Evolutionary conservation across 768 basidiomycete genomes (phyloP), one percentile per base, ranked within the genome.

Genomic region (Cubamyces sp.): DNA sequence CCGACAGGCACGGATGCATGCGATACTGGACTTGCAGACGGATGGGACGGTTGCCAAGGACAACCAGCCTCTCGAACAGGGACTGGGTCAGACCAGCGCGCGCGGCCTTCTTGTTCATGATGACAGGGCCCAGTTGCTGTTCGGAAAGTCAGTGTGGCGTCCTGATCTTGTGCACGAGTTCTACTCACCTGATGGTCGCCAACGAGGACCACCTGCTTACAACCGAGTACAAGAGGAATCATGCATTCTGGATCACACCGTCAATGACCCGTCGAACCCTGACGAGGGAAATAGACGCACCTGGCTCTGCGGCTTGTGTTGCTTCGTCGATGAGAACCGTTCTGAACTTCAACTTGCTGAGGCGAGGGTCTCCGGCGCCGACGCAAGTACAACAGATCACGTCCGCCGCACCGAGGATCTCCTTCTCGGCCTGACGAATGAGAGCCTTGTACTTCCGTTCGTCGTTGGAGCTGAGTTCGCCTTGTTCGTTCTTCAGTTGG

Each of bases 81-180:
- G 97, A 99, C 71, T 98, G 97, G 0, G 96, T 98, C 41, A 99
- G 84, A 19, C 97, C 97, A 5, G 97, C 97, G n/a, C 95, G 92
- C 2, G 97, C 96, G 0, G 97, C 97, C 73, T 99, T 98, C 85
- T 99, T 99, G 85, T 98, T 99, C 97, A 99, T 98, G 74, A 99
- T 98, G 70, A 98, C 97, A 7, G 97, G 97, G 0, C 97, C 97
- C 52, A 98, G 88, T 82, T 98, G 97, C 80, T 91, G 51, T 73
- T 37, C 54, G 34, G 58, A 61, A 19, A 48, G 61, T 67, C 43
- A 68, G 50, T 26, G 25, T 52, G 15, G 51, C 34, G 25, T 42
- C 61, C 51, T 60, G 43, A 51, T 34, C 6, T 49, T 58, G 46
- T 19, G 47, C 58, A 34, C 15, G 46, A 19, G 50, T n/a, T 3